A percentile compares a stretch with the other conserved stretches of the same genome.
Evolutionary conservation across 179 eudicot species (phyloP).

Genomic region (Silene coronaria): DNA sequence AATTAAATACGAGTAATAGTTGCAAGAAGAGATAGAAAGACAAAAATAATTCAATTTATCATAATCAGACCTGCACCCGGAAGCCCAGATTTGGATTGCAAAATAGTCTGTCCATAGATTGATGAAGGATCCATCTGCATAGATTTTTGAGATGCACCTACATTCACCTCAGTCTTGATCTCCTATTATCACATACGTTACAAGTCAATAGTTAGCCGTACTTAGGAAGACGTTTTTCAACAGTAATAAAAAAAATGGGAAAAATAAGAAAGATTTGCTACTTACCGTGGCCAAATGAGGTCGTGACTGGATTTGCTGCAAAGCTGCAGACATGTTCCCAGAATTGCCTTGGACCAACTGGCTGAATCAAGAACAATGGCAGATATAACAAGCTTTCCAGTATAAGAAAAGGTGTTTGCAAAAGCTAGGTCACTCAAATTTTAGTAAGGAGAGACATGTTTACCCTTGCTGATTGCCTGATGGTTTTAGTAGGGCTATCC

Average conservation of each 20-base stretch:
- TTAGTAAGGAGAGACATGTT: conserved; percentile 9
- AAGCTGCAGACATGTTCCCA: conserved; percentile 71
- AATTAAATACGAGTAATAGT: neutral
- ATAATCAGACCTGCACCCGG: conserved; percentile 67
- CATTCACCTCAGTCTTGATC: conserved; percentile 64
- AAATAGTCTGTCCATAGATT: conserved; percentile 83
- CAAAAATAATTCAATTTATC: neutral
- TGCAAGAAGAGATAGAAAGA: neutral
- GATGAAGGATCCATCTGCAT: conserved; percentile 88
- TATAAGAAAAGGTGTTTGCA: neutral
- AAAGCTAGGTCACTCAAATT: conserved; percentile 5
- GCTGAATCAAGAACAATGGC: conserved; percentile 51
- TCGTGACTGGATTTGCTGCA: conserved; percentile 90
- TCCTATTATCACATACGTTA: conserved; percentile 42
- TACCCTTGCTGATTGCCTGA: conserved; percentile 82
- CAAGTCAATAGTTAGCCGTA: neutral
- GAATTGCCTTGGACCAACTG: conserved; percentile 81
- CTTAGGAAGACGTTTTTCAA: neutral
- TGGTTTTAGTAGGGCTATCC: conserved; percentile 88
- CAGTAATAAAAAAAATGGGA: neutral
- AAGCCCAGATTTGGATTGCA: conserved; percentile 85
- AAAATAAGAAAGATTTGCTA: conserved; percentile 11
- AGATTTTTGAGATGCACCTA: conserved; percentile 71
- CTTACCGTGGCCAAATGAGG: conserved; percentile 66
- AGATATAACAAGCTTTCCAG: conserved; percentile 21